Conservation (phyloP, 805 yeast genomes). For the Monosporozyma yasuniensis region DNA sequence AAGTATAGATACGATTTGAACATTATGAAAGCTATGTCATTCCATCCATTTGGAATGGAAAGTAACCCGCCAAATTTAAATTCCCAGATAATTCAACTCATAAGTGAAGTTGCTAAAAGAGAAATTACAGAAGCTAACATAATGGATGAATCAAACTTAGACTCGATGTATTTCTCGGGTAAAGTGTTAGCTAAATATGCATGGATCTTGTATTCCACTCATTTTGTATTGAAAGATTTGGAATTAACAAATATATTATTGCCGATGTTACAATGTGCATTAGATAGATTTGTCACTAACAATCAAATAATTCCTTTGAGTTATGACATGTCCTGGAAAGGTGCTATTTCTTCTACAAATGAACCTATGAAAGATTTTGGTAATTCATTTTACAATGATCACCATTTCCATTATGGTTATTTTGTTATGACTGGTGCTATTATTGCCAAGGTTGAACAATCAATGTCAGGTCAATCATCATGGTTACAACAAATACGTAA, state of each 20-base stretch:
- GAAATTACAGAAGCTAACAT: slow-evolving; percentile 29
- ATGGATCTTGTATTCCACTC: slow-evolving; percentile 65
- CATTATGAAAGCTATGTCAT: neutral
- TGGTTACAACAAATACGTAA: slow-evolving; percentile 41
- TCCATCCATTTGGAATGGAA: neutral
- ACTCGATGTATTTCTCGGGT: slow-evolving; percentile 88
- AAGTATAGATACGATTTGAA: slow-evolving; percentile 11
- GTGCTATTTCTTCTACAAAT: slow-evolving; percentile 61
- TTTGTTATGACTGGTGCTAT: slow-evolving; percentile 66
- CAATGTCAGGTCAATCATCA: neutral
- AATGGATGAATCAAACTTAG: slow-evolving; percentile 40
- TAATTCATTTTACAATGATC: slow-evolving; percentile 63
- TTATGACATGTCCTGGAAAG: slow-evolving; percentile 75
- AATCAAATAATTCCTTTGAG: slow-evolving; percentile 62
- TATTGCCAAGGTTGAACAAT: slow-evolving; percentile 43
- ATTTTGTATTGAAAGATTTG: slow-evolving; percentile 52
- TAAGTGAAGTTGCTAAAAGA: slow-evolving; percentile 28
- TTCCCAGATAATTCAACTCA: slow-evolving; percentile 21
- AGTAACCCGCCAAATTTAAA: neutral
- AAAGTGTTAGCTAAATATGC: slow-evolving; percentile 87
- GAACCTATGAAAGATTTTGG: slow-evolving; percentile 54
- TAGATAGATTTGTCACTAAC: slow-evolving; percentile 61
- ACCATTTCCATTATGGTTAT: slow-evolving; percentile 70
- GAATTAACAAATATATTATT: slow-evolving; percentile 44
- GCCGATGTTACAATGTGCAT: slow-evolving; percentile 54